Percentiles rank a stretch among this genome's conserved stretches.
phyloP scores from a whole-genome alignment of 2,329 filamentous ascomycete species.

The Exophiala bonariae region DNA sequence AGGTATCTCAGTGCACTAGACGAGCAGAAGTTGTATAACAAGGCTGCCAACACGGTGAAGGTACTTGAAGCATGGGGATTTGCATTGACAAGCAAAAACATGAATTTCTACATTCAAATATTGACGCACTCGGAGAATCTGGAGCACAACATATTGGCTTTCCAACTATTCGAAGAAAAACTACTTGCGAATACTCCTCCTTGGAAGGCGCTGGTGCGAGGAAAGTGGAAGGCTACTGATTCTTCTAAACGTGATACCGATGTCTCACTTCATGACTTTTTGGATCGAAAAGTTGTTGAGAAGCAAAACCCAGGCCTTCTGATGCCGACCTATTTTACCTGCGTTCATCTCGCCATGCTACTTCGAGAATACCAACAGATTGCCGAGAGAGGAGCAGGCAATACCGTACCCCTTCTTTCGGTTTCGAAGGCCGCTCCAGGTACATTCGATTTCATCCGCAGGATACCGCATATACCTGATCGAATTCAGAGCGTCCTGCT shows the following conservation, averaged over 20 bases:
- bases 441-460: constrained; percentile 38
- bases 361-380: constrained; percentile 38
- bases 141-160: constrained; percentile 60
- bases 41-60: constrained; percentile 53
- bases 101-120: constrained; percentile 74
- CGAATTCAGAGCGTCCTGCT: constrained; percentile 43
- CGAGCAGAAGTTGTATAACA: constrained; percentile 53
- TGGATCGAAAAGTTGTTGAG: constrained; percentile 30
- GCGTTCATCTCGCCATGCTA: constrained; percentile 44
- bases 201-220: constrained; percentile 55
- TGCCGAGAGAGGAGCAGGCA: constrained; percentile 35
- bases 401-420: constrained; percentile 26
- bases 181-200: constrained; percentile 80
- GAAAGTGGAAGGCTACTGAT: constrained; percentile 24
- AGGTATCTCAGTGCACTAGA: constrained; percentile 55
- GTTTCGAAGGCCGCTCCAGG: constrained; percentile 34
- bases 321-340: constrained; percentile 45
- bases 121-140: constrained; percentile 62
- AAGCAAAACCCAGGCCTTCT: constrained; percentile 37
- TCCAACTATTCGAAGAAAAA: constrained; percentile 69
- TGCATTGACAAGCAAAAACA: constrained; percentile 70
- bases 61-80: constrained; percentile 68
- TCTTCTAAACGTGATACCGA: constrained; percentile 24
- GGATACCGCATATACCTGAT: constrained; percentile 41
- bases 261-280: constrained; percentile 7